Conservation (phyloP, 805 yeast genomes). For the Scheffersomyces coipomensis region DNA sequence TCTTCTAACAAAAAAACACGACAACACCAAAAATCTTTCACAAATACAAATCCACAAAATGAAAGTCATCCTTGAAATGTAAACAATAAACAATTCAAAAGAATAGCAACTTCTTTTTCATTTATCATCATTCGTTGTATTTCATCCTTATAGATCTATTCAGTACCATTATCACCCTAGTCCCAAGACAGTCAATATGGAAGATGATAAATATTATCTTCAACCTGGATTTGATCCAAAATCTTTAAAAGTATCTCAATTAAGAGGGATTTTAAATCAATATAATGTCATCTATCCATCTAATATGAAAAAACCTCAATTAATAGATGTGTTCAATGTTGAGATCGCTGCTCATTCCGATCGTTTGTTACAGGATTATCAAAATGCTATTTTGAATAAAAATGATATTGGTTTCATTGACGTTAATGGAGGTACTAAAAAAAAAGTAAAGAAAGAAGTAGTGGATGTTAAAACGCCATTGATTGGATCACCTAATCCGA, state of each 20-base stretch:
- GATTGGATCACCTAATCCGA: neutral
- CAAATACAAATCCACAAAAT: too few relatives aligned
- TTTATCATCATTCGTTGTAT: too few relatives aligned
- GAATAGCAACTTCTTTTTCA: too few relatives aligned
- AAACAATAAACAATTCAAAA: too few relatives aligned
- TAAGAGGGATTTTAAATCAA: slow-evolving; percentile 63
- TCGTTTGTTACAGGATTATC: slow-evolving; percentile 31
- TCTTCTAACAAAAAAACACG: too few relatives aligned
- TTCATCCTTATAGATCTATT: too few relatives aligned
- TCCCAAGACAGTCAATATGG: neutral
- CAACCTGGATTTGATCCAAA: slow-evolving; percentile 54
- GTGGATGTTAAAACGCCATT: neutral
- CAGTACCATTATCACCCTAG: neutral
- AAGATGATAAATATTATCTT: neutral
- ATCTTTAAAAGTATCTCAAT: slow-evolving; percentile 62
- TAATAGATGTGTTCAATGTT: slow-evolving; percentile 59
- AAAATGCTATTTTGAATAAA: slow-evolving; percentile 11
- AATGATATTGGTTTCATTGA: slow-evolving; percentile 20
- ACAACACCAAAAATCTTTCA: too few relatives aligned
- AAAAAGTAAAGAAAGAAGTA: neutral
- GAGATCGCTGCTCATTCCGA: slow-evolving; percentile 51
- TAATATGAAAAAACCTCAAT: slow-evolving; percentile 64
- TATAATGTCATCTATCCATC: slow-evolving; percentile 62
- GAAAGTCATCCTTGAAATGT: too few relatives aligned
- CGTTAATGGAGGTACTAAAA: neutral